A percentile compares a stretch with the other conserved stretches of the same genome.
phyloP scores from a whole-genome alignment of 2,329 filamentous ascomycete genomes.

The Pseudonectria foliicola region DNA sequence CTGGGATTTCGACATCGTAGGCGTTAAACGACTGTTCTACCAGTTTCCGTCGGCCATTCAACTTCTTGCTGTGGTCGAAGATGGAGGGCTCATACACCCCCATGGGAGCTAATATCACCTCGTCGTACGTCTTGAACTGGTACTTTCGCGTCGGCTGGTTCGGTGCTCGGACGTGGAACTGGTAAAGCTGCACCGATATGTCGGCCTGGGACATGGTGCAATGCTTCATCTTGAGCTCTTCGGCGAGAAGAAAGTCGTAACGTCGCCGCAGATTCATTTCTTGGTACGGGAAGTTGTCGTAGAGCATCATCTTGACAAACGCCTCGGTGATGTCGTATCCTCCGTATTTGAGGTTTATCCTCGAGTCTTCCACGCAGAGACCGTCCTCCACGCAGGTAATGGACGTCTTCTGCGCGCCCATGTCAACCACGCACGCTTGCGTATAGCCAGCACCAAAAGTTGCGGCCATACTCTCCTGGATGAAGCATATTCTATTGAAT shows the following conservation, averaged over 20 bases:
- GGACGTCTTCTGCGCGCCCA: constrained; percentile 95
- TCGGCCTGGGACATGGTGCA: constrained; percentile 88
- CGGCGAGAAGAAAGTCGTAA: constrained; percentile 87
- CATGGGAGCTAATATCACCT: constrained; percentile 89
- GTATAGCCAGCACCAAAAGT: constrained; percentile 94
- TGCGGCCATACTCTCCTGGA: constrained; percentile 91
- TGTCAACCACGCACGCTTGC: constrained; percentile 88
- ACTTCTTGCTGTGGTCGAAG: constrained; percentile 77
- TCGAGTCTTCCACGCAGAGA: constrained; percentile 87
- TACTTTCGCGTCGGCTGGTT: constrained; percentile 90
- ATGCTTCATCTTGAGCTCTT: constrained; percentile 90
- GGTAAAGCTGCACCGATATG: constrained; percentile 78
- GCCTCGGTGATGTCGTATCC: constrained; percentile 89
- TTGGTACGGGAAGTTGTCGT: constrained; percentile 89
- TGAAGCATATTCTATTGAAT: constrained; percentile 83
- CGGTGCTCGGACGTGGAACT: constrained; percentile 84
- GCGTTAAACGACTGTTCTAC: constrained; percentile 86
- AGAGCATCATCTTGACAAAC: constrained; percentile 97
- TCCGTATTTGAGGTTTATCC: constrained; percentile 90
- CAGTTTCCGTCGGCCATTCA: constrained; percentile 70
- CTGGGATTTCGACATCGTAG: constrained; percentile 79
- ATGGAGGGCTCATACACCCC: constrained; percentile 86
- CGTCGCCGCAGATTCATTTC: constrained; percentile 87
- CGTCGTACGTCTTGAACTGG: constrained; percentile 94
- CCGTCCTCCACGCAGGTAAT: constrained; percentile 96